phyloP scores from a whole-genome alignment of 495 filamentous ascomycete genomes.

The Podospora comata region DNA sequence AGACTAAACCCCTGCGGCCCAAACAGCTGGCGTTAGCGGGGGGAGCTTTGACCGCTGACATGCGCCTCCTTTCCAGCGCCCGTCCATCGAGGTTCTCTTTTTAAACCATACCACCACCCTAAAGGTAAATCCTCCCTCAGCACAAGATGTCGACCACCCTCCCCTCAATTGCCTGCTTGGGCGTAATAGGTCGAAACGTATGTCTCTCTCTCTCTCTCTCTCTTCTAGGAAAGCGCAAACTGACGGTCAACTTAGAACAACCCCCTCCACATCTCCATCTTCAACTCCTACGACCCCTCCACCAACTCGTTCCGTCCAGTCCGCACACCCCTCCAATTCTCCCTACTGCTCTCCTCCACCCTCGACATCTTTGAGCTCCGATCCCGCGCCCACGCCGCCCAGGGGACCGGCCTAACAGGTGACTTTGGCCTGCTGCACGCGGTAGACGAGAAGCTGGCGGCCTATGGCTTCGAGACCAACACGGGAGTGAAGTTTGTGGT shows the following conservation, averaged over 20 bases:
- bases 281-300: slow-evolving; percentile 61
- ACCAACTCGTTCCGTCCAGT: slow-evolving; percentile 47
- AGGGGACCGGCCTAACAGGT: slow-evolving; percentile 56
- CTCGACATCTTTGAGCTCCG: slow-evolving; percentile 91
- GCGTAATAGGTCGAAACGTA: slow-evolving; percentile 87
- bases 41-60: slow-evolving; percentile 8
- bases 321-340: slow-evolving; percentile 73
- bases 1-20: neutral
- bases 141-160: slow-evolving; percentile 46
- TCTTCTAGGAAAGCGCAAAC: neutral
- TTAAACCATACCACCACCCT: neutral
- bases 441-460: slow-evolving; percentile 84
- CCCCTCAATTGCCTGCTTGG: slow-evolving; percentile 84
- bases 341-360: slow-evolving; percentile 82
- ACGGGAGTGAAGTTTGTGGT: slow-evolving; percentile 87
- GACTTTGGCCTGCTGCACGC: slow-evolving; percentile 91
- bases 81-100: neutral
- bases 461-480: slow-evolving; percentile 96
- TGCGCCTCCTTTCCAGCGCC: neutral
- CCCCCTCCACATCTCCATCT: slow-evolving; percentile 87
- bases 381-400: slow-evolving; percentile 57
- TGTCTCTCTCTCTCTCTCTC: slow-evolving; percentile 15
- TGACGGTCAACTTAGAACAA: slow-evolving; percentile 66
- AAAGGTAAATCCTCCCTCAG: neutral
- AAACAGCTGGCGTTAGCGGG: slow-evolving; percentile 4